Evolutionary conservation across 2,329 filamentous ascomycete species (phyloP).

Genomic region (Aureobasidium sp.): DNA sequence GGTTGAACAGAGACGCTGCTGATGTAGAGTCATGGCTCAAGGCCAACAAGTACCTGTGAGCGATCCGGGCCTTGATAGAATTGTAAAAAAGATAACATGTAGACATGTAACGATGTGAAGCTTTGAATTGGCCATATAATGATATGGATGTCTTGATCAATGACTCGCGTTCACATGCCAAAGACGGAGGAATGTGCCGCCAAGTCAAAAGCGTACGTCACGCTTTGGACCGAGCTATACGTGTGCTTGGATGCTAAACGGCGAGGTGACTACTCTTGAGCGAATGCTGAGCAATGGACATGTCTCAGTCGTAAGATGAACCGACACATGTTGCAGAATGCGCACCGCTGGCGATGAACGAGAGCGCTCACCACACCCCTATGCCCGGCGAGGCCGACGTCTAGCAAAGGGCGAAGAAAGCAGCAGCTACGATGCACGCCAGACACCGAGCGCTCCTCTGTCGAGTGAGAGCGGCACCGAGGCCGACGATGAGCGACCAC

Average conservation of each 20-base stretch:
- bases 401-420: background rate
- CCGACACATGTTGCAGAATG: background rate
- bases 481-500: constrained; percentile 79
- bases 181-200: background rate
- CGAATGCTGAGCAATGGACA: background rate
- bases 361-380: constrained; percentile 19
- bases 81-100: background rate
- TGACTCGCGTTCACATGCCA: background rate
- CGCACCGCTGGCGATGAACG: constrained; percentile 11
- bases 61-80: background rate
- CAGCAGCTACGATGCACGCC: constrained; percentile 20
- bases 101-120: background rate
- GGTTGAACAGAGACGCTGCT: constrained; percentile 67
- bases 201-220: constrained; percentile 9
- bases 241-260: background rate
- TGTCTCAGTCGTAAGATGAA: constrained; percentile 5
- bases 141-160: background rate
- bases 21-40: constrained; percentile 71
- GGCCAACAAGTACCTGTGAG: constrained; percentile 53
- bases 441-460: constrained; percentile 41
- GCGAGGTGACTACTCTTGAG: background rate
- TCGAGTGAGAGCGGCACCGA: constrained; percentile 89
- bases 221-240: background rate
- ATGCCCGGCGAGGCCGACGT: constrained; percentile 12
- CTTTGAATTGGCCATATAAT: too few species aligned